Percentiles rank a stretch among this genome's conserved stretches.
phyloP scores from a whole-genome alignment of 202 grass and related monocot genomes.

The Hordeum pubiflorum region DNA sequence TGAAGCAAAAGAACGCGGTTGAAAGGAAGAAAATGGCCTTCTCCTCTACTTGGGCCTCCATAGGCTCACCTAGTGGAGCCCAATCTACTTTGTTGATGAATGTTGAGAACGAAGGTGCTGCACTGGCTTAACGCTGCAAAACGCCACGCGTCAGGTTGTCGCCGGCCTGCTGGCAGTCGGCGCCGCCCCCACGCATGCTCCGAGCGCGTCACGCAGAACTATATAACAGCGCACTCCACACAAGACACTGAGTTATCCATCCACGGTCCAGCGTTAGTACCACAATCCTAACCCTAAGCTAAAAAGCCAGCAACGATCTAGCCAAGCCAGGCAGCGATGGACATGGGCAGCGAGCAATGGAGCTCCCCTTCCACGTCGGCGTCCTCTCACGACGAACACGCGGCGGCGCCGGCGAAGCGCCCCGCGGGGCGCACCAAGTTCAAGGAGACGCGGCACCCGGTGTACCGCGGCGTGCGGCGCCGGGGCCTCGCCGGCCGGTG shows the following conservation, averaged over 20 bases:
- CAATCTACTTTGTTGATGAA: no score
- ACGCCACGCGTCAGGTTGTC: neutral
- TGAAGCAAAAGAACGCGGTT: no score
- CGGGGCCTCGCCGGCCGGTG: conserved; percentile 42
- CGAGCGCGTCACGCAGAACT: neutral
- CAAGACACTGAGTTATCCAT: neutral
- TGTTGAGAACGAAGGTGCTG: no score
- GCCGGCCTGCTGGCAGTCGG: neutral
- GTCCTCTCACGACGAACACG: neutral
- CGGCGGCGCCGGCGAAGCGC: conserved; percentile 42
- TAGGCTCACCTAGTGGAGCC: no score
- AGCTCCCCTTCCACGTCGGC: conserved; percentile 9
- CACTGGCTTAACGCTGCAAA: neutral
- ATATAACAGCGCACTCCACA: neutral
- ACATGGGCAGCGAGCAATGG: neutral
- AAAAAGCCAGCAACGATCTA: no score
- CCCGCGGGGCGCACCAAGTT: conserved; percentile 80
- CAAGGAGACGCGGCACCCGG: conserved; percentile 66
- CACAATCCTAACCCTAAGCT: no score
- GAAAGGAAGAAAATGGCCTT: no score
- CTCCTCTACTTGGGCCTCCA: no score
- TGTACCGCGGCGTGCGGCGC: conserved; percentile 66
- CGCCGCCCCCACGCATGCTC: neutral
- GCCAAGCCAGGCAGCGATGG: no score
- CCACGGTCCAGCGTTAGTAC: neutral